Percentiles rank a stretch among this genome's conserved stretches.
phyloP scores from a whole-genome alignment of 2,329 filamentous ascomycete species.

The Hyphodiscus sp. region DNA sequence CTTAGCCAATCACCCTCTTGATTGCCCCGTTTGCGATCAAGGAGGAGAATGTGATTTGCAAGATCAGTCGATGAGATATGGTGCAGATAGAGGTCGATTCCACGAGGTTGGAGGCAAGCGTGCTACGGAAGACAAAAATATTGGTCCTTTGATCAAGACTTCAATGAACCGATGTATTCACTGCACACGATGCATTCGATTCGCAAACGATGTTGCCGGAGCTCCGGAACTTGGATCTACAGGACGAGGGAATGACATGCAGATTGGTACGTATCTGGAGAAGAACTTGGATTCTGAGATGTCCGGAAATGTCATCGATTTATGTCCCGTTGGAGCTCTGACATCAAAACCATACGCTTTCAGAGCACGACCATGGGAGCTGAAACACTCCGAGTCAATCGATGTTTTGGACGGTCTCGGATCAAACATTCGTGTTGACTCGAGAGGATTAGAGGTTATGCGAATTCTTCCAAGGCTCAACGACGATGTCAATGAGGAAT shows the following conservation, averaged over 20 bases:
- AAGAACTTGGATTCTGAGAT: constrained; percentile 89
- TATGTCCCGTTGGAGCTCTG: constrained; percentile 94
- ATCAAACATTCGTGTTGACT: constrained; percentile 91
- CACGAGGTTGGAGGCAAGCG: constrained; percentile 95
- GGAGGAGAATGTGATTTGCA: constrained; percentile 98
- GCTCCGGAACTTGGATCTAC: constrained; percentile 92
- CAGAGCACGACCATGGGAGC: constrained; percentile 91
- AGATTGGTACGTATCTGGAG: constrained; percentile 97
- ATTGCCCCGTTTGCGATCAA: constrained; percentile 97
- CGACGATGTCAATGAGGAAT: constrained; percentile 98
- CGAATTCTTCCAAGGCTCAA: constrained; percentile 87
- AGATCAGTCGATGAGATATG: constrained; percentile 99
- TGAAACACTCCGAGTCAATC: constrained; percentile 92
- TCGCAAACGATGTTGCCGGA: constrained; percentile 94
- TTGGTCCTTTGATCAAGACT: constrained; percentile 95
- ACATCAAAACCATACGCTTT: constrained; percentile 98
- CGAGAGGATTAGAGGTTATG: constrained; percentile 93
- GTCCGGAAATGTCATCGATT: constrained; percentile 95
- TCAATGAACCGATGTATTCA: constrained; percentile 99
- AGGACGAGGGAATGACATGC: constrained; percentile 92
- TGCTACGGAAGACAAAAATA: constrained; percentile 98
- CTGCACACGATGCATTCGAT: constrained; percentile 95
- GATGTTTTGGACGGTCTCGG: constrained; percentile 90
- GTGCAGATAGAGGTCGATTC: constrained; percentile 90
- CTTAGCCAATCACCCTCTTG: constrained; percentile 89